Evolutionary conservation across 192 early-diverging fungal genomes (phyloP).

Genomic region (Backusella macrospora): DNA sequence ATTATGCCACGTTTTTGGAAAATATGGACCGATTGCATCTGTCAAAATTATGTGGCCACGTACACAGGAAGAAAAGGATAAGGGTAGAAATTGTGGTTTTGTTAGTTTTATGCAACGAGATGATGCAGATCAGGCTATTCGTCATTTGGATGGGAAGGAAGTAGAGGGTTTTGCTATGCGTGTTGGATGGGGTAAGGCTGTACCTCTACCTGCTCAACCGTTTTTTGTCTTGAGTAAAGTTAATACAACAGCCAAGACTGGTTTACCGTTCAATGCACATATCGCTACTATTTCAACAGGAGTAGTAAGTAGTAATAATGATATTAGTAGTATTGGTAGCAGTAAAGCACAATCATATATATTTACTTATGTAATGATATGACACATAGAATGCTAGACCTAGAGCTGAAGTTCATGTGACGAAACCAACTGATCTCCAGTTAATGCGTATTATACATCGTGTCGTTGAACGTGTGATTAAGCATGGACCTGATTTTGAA

Average conservation of each 20-base stretch:
- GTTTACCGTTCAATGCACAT: constrained; percentile 68
- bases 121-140: constrained; percentile 70
- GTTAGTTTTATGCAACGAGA: constrained; percentile 86
- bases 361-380: not conserved
- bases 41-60: constrained; percentile 98
- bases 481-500: constrained; percentile 76
- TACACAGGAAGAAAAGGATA: constrained; percentile 77
- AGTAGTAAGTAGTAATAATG: constrained; percentile 6
- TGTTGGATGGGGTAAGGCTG: constrained; percentile 86
- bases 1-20: constrained; percentile 77
- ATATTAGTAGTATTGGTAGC: not conserved
- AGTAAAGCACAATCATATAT: not conserved
- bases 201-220: constrained; percentile 72
- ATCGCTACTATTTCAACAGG: constrained; percentile 26
- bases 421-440: constrained; percentile 57
- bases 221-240: constrained; percentile 58
- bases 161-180: constrained; percentile 61
- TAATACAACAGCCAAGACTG: constrained; percentile 36
- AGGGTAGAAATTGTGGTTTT: constrained; percentile 83
- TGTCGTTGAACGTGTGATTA: constrained; percentile 77
- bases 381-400: constrained; percentile 37
- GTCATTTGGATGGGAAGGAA: constrained; percentile 72
- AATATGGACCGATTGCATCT: constrained; percentile 83
- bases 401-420: constrained; percentile 68
- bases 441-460: constrained; percentile 77